These are phyloP conservation scores for Lineolata rhizophorae DNA, from an alignment of 495 filamentous ascomycete species.

Conservation along the genomic window DNA sequence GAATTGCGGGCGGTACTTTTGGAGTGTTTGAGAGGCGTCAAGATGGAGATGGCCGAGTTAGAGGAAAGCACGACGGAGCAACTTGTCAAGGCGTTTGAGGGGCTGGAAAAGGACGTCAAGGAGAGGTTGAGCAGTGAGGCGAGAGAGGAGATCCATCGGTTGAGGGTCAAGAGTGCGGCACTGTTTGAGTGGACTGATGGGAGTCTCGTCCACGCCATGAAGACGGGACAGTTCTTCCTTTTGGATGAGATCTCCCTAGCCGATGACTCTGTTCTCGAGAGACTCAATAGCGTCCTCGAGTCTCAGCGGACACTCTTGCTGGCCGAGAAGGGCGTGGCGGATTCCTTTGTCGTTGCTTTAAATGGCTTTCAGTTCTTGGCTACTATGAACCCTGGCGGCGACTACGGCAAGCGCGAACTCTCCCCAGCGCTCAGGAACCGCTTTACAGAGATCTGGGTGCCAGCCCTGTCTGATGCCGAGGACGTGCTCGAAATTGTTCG, in stretches of 20 bases:
- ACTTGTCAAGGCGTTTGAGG: conserved; percentile 27
- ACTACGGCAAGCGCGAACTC: conserved; percentile 93
- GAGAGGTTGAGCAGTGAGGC: conserved; percentile 26
- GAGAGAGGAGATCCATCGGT: conserved; percentile 32
- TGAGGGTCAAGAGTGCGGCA: conserved; percentile 42
- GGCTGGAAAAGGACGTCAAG: conserved; percentile 13
- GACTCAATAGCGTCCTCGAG: conserved; percentile 95
- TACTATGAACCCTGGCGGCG: conserved; percentile 97
- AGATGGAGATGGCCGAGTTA: not conserved
- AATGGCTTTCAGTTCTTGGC: conserved; percentile 87
- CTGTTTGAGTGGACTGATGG: conserved; percentile 96
- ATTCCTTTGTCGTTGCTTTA: conserved; percentile 55
- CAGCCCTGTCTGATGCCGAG: conserved; percentile 52
- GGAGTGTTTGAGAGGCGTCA: conserved; percentile 21
- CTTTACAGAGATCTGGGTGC: conserved; percentile 98
- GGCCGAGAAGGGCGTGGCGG: conserved; percentile 74
- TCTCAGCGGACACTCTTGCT: conserved; percentile 65
- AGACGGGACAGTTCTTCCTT: conserved; percentile 67
- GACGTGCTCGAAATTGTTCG: conserved; percentile 75
- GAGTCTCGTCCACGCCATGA: conserved; percentile 88
- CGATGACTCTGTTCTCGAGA: conserved; percentile 90
- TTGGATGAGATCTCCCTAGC: conserved; percentile 96
- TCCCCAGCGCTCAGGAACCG: conserved; percentile 88
- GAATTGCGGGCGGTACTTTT: conserved; percentile 40
- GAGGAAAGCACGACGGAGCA: conserved; percentile 18